These are phyloP conservation scores for Penicillium coprophilum DNA, from an alignment of 495 filamentous ascomycete species.

Conservation along the genomic window DNA sequence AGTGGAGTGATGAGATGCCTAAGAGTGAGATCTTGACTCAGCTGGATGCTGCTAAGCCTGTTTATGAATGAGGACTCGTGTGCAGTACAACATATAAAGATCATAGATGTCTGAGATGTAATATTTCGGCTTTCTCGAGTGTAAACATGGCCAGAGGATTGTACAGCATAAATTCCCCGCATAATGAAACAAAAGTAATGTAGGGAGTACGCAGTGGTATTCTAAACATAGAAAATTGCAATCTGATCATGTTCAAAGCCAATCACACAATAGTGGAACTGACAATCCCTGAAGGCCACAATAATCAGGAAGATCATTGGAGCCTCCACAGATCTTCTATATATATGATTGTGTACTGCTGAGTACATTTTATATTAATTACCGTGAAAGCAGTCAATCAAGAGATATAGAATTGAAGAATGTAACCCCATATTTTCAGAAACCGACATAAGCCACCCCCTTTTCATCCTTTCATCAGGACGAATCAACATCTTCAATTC, in stretches of 20 bases:
- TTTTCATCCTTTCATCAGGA: constrained; percentile 2
- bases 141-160: neutral
- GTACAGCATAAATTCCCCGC: neutral
- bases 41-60: constrained; percentile 34
- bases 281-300: neutral
- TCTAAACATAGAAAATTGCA: neutral
- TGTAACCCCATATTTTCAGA: constrained; percentile 5
- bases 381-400: neutral
- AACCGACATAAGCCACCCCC: constrained; percentile 7
- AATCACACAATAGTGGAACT: neutral
- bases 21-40: constrained; percentile 44
- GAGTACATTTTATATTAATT: neutral
- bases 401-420: neutral
- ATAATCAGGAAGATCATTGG: neutral
- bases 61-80: neutral
- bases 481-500: constrained; percentile 4
- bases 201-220: no score
- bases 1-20: constrained; percentile 55
- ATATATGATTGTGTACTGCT: neutral
- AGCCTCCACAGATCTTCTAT: neutral
- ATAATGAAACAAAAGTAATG: neutral
- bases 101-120: no score
- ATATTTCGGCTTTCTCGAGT: no score
- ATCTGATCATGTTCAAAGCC: neutral
- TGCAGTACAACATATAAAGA: no score